A percentile compares a stretch with the other conserved stretches of the same genome.
phyloP scores from a whole-genome alignment of 78 protist genomes.

The slime mould (Dictyostelium discoideum) region DNA sequence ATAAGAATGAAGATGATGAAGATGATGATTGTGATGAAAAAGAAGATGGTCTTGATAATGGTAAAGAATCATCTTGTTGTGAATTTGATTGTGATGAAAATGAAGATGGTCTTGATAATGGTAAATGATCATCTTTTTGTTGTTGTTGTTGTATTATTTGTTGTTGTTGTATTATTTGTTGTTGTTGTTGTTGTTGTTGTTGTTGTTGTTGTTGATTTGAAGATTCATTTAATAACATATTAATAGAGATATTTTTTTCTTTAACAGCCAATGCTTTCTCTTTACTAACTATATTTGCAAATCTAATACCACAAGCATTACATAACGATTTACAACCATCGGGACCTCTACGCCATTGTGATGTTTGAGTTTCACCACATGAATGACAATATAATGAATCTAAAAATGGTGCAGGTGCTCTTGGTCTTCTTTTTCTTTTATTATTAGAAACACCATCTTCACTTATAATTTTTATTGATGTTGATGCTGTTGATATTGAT shows the following conservation, averaged over 20 bases:
- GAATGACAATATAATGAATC: constrained; percentile 52
- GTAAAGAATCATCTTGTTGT: no score
- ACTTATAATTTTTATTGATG: not conserved
- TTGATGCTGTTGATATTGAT: no score
- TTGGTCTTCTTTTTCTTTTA: constrained; percentile 72
- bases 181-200: not conserved
- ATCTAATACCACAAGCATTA: constrained; percentile 81
- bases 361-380: constrained; percentile 75
- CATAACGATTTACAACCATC: constrained; percentile 82
- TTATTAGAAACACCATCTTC: constrained; percentile 5
- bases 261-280: constrained; percentile 26
- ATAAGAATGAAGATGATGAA: no score
- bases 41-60: no score
- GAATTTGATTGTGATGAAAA: no score
- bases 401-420: constrained; percentile 81
- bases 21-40: no score
- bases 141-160: not conserved
- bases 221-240: constrained; percentile 3
- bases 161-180: not conserved
- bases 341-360: constrained; percentile 79
- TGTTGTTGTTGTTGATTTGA: not conserved
- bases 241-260: constrained; percentile 26
- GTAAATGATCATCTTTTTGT: no score
- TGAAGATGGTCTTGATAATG: no score
- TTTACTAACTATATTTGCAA: constrained; percentile 75